These are phyloP conservation scores for Achaetomiella virescens DNA, from an alignment of 495 filamentous ascomycete genomes.

Conservation along the genomic window DNA sequence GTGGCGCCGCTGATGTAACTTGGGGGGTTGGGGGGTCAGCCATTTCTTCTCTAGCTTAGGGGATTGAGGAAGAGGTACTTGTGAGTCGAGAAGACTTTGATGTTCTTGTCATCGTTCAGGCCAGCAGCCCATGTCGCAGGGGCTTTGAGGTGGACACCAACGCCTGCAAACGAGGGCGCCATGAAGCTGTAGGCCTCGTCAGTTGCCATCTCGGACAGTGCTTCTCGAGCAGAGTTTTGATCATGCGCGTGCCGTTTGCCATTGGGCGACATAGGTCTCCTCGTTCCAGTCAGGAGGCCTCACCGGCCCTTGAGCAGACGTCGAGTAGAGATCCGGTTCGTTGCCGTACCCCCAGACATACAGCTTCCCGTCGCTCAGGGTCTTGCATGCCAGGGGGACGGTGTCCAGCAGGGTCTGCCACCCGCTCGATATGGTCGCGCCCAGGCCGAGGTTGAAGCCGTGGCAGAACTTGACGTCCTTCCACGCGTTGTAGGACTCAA, in stretches of 20 bases:
- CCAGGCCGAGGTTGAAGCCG: slow-evolving; percentile 57
- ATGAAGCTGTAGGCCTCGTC: slow-evolving; percentile 45
- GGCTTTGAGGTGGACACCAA: slow-evolving; percentile 47
- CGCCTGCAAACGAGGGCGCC: slow-evolving; percentile 57
- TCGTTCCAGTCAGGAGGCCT: slow-evolving; percentile 53
- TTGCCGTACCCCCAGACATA: slow-evolving; percentile 60
- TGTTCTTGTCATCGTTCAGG: slow-evolving; percentile 42
- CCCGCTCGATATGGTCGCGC: slow-evolving; percentile 47
- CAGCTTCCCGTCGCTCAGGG: slow-evolving; percentile 44
- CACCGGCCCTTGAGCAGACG: slow-evolving; percentile 46
- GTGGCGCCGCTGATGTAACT: slow-evolving; percentile 62
- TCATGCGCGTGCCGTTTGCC: slow-evolving; percentile 48
- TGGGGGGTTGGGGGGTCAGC: slow-evolving; percentile 3
- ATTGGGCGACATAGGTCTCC: slow-evolving; percentile 53
- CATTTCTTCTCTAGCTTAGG: too few species aligned
- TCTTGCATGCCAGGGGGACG: slow-evolving; percentile 55
- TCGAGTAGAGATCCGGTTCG: slow-evolving; percentile 59
- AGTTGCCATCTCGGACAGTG: slow-evolving; percentile 43
- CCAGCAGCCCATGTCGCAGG: slow-evolving; percentile 47
- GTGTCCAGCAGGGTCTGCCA: slow-evolving; percentile 50
- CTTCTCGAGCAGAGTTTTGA: slow-evolving; percentile 43
- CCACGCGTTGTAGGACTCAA: slow-evolving; percentile 60
- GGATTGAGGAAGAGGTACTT: slow-evolving; percentile 41
- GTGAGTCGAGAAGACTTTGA: slow-evolving; percentile 55
- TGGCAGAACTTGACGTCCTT: slow-evolving; percentile 52